A percentile compares a stretch with the other conserved stretches of the same genome.
phyloP scores from a whole-genome alignment of 2,329 filamentous ascomycete genomes.

The Fusarium abutilonis region DNA sequence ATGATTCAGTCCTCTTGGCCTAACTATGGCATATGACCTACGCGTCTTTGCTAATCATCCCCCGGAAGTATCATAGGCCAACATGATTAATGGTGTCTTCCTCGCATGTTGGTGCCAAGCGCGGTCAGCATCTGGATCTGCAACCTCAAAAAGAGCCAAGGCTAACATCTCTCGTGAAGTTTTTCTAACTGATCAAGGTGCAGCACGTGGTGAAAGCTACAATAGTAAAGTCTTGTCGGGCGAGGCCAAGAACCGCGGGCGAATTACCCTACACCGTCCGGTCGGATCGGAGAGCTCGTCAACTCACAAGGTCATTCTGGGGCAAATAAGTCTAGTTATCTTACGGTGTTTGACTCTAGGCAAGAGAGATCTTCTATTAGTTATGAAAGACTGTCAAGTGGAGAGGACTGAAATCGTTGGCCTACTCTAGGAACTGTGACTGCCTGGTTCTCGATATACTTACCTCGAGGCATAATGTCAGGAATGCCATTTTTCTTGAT shows the following conservation, averaged over 20 bases:
- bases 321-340: too few relatives aligned
- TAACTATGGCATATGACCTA: constrained; percentile 30
- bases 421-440: too few relatives aligned
- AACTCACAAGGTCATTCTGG: too few relatives aligned
- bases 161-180: constrained; percentile 8
- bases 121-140: constrained; percentile 18
- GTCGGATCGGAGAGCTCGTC: neutral
- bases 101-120: too few relatives aligned
- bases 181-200: neutral
- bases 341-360: too few relatives aligned
- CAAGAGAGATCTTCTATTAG: too few relatives aligned
- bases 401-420: too few relatives aligned
- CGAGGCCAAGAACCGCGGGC: neutral
- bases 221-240: neutral
- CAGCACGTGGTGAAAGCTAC: neutral
- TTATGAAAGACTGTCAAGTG: too few relatives aligned
- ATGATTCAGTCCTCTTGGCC: constrained; percentile 14
- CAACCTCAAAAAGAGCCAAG: constrained; percentile 14
- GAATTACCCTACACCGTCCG: constrained; percentile 9
- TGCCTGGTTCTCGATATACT: too few relatives aligned
- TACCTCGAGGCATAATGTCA: too few relatives aligned
- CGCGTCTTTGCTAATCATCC: neutral
- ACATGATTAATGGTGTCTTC: too few relatives aligned
- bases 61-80: neutral
- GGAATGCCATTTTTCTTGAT: too few relatives aligned